phyloP scores from a whole-genome alignment of 148 eudicot species.

The Simmondsia chinensis region DNA sequence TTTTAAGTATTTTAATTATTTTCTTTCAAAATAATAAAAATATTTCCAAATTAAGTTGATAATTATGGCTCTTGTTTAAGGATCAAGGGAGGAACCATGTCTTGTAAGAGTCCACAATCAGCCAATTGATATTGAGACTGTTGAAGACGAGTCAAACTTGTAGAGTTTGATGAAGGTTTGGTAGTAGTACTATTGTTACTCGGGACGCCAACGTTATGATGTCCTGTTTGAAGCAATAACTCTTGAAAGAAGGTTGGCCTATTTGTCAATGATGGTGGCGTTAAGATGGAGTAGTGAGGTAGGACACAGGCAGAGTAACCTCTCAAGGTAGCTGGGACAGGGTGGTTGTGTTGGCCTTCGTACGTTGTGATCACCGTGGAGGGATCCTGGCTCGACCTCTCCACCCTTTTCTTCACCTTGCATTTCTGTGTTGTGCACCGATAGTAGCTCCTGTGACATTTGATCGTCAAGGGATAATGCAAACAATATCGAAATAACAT shows the following conservation, averaged over 20 bases:
- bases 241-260: conserved; percentile 20
- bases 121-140: conserved; percentile 20
- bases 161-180: conserved; percentile 1
- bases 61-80: conserved; percentile 70
- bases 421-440: conserved; percentile 53
- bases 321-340: conserved; percentile 59
- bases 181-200: not conserved
- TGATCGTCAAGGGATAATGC: too few relatives aligned
- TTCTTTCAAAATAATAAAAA: too few relatives aligned
- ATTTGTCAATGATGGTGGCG: conserved; percentile 10
- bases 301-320: conserved; percentile 45
- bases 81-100: conserved; percentile 59
- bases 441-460: conserved; percentile 53
- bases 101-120: conserved; percentile 83
- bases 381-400: conserved; percentile 47
- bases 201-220: conserved; percentile 10
- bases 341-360: conserved; percentile 59
- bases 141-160: conserved; percentile 12
- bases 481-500: too few relatives aligned
- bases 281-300: conserved; percentile 32
- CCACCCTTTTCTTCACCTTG: conserved; percentile 52
- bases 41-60: too few relatives aligned
- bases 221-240: conserved; percentile 23
- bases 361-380: conserved; percentile 44
- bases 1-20: too few relatives aligned